Evolutionary conservation across 2,329 filamentous ascomycete genomes (phyloP), one percentile per base, ranked within the genome.

Genomic region (Penicillium sp.): DNA sequence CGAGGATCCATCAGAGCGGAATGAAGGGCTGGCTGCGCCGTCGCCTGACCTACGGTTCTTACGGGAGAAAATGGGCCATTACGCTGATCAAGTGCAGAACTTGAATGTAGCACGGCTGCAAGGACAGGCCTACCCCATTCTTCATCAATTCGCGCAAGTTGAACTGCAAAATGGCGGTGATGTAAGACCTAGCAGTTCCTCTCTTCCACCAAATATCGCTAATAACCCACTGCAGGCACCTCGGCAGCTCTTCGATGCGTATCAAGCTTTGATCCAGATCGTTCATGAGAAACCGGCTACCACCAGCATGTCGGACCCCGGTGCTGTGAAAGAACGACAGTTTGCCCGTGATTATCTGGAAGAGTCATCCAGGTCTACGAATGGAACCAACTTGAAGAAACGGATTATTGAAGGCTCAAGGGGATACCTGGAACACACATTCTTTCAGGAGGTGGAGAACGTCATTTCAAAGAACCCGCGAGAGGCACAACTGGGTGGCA

Each of bases 401-500:
- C 80, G 79, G 41, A 90, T 96, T 44, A 76, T 96, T 11, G 77
- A 82, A 41, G 91, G 91, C 2, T 89, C 89, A 41, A 86, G 87
- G 51, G 73, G 69, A 11, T 94, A 86, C 67, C 73, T 97, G 22
- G 91, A 97, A 69, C 83, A 81, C 59, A 80, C 85, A 54, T 96
- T 95, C 67, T 83, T 86, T 63, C 75, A 77, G 40, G 83, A 91
- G 56, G 77, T 97, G 29, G 87, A 95, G 63, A 77, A 75, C 8
- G 75, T 86, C 32, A 85, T 98, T 50, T 77, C 80, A 31, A 94
- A 86, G 67, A 88, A 93, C 64, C 89, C 90, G 2, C 82, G 85
- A 45, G 90, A 96, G 64, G 91, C 93, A 24, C 87, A 87, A 63
- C 79, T 95, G 34, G 93, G 93, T 49, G 93, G 93, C 54, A 81